Evolutionary conservation across 106 monocot species (phyloP).

Genomic region (Allium sativum): DNA sequence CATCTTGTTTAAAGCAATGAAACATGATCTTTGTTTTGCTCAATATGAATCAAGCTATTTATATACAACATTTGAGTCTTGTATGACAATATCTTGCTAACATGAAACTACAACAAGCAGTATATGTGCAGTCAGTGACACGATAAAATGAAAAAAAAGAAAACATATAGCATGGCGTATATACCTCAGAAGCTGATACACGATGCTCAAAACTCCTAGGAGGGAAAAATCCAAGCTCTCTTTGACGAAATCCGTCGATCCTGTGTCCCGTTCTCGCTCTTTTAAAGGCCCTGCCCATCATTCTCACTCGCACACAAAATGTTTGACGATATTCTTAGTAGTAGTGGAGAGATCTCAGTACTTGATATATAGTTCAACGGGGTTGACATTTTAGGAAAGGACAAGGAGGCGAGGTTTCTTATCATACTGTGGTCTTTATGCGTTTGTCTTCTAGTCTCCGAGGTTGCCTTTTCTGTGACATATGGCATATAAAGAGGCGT

Average conservation of each 20-base stretch:
- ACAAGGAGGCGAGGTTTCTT: neutral
- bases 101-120: too few species aligned
- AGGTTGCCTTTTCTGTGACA: neutral
- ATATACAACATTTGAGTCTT: too few species aligned
- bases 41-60: too few species aligned
- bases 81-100: too few species aligned
- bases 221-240: slow-evolving; percentile 41
- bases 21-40: too few species aligned
- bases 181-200: slow-evolving; percentile 53
- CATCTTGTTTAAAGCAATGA: too few species aligned
- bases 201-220: slow-evolving; percentile 39
- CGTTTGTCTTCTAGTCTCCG: neutral
- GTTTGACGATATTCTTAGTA: slow-evolving; percentile 2
- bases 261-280: slow-evolving; percentile 11
- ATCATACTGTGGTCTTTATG: neutral
- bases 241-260: slow-evolving; percentile 26
- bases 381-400: neutral
- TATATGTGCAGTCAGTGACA: too few species aligned
- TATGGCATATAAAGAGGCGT: neutral
- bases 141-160: neutral
- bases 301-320: neutral
- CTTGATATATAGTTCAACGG: neutral
- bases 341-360: neutral
- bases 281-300: slow-evolving; percentile 12
- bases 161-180: neutral